Evolutionary conservation across 2,329 filamentous ascomycete genomes (phyloP).

Genomic region (Sordariomycetes sp.): DNA sequence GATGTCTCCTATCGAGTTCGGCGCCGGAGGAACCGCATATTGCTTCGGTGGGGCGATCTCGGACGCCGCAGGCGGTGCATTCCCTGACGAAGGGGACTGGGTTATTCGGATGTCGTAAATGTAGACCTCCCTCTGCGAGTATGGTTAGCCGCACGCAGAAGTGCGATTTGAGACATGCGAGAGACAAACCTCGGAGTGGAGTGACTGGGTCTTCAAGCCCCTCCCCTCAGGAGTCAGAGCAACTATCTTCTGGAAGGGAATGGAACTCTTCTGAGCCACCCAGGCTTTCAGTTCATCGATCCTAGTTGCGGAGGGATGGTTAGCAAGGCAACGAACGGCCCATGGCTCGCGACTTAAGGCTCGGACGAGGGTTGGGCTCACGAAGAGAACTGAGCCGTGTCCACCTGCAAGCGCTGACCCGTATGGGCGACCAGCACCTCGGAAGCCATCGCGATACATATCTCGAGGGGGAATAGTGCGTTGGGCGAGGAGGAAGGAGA

Average conservation of each 20-base stretch:
- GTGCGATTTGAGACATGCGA: neutral
- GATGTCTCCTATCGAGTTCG: slow-evolving; percentile 73
- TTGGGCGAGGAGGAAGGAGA: neutral
- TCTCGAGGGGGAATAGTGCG: slow-evolving; percentile 13
- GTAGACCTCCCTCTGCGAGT: slow-evolving; percentile 67
- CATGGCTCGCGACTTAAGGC: neutral
- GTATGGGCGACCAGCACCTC: slow-evolving; percentile 88
- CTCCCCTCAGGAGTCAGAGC: slow-evolving; percentile 77
- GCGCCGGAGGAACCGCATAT: slow-evolving; percentile 53
- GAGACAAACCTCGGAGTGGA: slow-evolving; percentile 63
- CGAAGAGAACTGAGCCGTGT: slow-evolving; percentile 66
- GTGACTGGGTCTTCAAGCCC: slow-evolving; percentile 68
- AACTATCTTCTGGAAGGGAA: slow-evolving; percentile 72
- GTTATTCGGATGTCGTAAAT: slow-evolving; percentile 79
- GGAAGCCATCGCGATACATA: slow-evolving; percentile 67
- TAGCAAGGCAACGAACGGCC: neutral
- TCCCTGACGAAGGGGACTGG: slow-evolving; percentile 38
- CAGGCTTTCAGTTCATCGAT: slow-evolving; percentile 78
- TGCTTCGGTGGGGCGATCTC: slow-evolving; percentile 40
- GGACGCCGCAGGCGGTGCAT: slow-evolving; percentile 30
- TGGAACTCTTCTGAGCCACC: slow-evolving; percentile 64
- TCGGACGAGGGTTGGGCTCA: slow-evolving; percentile 26
- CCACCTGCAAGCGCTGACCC: slow-evolving; percentile 73
- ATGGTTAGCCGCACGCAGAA: neutral
- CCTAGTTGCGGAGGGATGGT: slow-evolving; percentile 27